Base-by-base conservation (phyloP, 768 basidiomycete genomes). In the Mycena rebaudengoi region DNA sequence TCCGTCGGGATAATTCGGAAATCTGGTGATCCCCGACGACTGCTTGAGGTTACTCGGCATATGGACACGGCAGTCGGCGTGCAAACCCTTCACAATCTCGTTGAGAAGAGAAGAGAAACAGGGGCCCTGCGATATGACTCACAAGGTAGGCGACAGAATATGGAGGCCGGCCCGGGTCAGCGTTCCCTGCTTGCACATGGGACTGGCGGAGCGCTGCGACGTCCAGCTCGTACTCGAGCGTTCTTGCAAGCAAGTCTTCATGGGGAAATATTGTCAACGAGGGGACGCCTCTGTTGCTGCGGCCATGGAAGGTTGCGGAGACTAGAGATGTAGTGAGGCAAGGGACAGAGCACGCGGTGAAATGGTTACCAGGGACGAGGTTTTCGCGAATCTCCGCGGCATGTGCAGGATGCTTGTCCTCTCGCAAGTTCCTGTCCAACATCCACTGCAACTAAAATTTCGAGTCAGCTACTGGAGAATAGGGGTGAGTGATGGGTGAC, bases 201-300 rank as follows among this genome's bases (percentile, higher is more conserved):
- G 20, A 13, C 46, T 25, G 16, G 6, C 46, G 46, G 16, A 49
- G 10, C 35, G 35, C 10, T 18, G 5, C 6, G 46, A 6, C 29
- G 41, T 66, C 67, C 39, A 51, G 64, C 56, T 66, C 64, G 55
- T 59, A 66, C 32, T 60, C 60, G 30, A 68, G 67, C 35, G 60
- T 62, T 48, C 58, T 41, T 25, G 60, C 65, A 43, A 62, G 53
- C 41, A 62, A 32, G 43, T 66, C 65, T 63, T 69, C 65, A 25
- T 62, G 64, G 46, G 62, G 64, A 51, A 66, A 66, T 33, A 69
- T 53, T 18, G 60, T 69, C 28, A n/a, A 18, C 4, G 29, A 10
- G 6, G 46, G 28, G 3, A 32, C 16, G 7, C 44, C 44, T 7
- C 21, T 45, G 44, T 45, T 25, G 21, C 20, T 45, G 14, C 44